Percentiles rank a stretch among this genome's conserved stretches.
These are phyloP conservation scores for Pisolithus tinctorius DNA, from an alignment of 768 basidiomycete species.

Conservation along the genomic window DNA sequence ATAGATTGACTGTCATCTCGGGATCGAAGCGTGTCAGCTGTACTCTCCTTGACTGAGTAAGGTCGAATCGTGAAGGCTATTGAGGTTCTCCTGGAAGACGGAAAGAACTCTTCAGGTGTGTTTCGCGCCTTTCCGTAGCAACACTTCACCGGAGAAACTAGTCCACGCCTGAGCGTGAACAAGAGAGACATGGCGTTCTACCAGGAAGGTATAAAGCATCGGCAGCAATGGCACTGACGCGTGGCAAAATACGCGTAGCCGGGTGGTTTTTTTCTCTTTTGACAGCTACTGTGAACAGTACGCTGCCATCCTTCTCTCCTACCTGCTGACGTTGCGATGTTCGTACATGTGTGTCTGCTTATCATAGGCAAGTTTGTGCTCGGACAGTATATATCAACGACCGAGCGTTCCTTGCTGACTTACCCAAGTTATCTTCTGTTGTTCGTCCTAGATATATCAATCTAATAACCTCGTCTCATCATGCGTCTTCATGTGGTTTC, in stretches of 20 bases:
- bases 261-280: too few relatives aligned
- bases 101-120: not conserved
- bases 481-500: too few relatives aligned
- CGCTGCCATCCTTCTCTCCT: too few relatives aligned
- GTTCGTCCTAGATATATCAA: too few relatives aligned
- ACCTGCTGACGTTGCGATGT: too few relatives aligned
- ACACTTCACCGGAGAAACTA: slow-evolving; percentile 9
- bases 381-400: too few relatives aligned
- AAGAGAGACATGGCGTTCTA: slow-evolving; percentile 1
- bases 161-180: slow-evolving; percentile 10
- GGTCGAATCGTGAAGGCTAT: not conserved
- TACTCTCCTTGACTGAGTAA: not conserved
- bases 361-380: too few relatives aligned
- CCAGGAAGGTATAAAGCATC: not conserved
- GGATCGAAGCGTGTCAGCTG: not conserved
- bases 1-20: not conserved
- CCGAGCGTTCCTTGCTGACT: too few relatives aligned
- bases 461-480: too few relatives aligned
- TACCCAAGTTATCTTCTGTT: too few relatives aligned
- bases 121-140: not conserved
- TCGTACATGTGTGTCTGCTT: too few relatives aligned
- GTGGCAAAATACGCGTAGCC: not conserved
- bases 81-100: not conserved
- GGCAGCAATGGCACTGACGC: not conserved
- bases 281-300: too few relatives aligned